phyloP scores from a whole-genome alignment of 1,284 basidiomycete species.

The Mycosarcoma maydis region DNA sequence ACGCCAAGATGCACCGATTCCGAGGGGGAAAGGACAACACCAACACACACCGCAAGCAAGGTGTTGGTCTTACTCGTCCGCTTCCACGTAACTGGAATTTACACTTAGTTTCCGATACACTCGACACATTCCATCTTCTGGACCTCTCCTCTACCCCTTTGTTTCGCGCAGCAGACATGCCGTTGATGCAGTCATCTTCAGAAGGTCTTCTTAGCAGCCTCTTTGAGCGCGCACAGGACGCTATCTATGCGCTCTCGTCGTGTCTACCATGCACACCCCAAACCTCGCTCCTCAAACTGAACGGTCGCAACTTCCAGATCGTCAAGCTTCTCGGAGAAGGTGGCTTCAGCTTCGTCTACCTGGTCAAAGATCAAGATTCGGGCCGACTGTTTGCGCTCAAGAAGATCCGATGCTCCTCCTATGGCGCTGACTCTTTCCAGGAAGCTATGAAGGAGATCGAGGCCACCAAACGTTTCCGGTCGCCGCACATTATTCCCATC shows the following conservation, averaged over 20 bases:
- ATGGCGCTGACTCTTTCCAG: conserved; percentile 61
- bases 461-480: conserved; percentile 65
- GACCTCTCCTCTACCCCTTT: background rate
- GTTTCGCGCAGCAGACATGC: conserved; percentile 12
- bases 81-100: too few relatives aligned
- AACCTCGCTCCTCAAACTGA: conserved; percentile 53
- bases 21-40: too few relatives aligned
- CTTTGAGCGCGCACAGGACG: conserved; percentile 53
- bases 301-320: conserved; percentile 60
- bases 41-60: background rate
- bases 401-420: conserved; percentile 64
- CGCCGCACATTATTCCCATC: conserved; percentile 63
- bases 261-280: conserved; percentile 54
- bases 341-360: conserved; percentile 65
- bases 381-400: conserved; percentile 65
- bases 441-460: conserved; percentile 66
- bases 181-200: conserved; percentile 30
- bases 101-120: too few relatives aligned
- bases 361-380: conserved; percentile 60
- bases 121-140: background rate
- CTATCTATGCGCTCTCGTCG: conserved; percentile 51
- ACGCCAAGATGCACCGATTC: too few relatives aligned
- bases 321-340: conserved; percentile 65
- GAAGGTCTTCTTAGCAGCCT: conserved; percentile 24
- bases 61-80: conserved; percentile 24